These are phyloP conservation scores for Cardamine resedifolia DNA, from an alignment of 345 rosid species.

Conservation along the genomic window DNA sequence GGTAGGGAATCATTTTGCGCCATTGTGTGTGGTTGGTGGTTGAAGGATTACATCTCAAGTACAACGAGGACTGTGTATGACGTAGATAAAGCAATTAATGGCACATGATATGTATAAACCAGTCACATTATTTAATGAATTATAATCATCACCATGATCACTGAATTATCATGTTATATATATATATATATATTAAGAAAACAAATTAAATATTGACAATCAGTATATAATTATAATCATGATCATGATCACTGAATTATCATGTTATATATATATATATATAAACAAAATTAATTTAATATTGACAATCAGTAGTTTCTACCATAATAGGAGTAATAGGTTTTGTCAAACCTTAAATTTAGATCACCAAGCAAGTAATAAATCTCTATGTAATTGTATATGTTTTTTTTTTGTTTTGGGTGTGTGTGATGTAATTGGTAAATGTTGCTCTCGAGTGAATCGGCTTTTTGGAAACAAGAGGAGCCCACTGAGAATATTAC, in stretches of 20 bases:
- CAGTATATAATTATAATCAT: neutral
- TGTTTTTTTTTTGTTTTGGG: neutral
- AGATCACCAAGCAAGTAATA: neutral
- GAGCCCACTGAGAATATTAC: conserved; percentile 28
- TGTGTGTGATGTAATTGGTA: conserved; percentile 24
- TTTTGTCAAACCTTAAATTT: neutral
- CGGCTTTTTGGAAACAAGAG: conserved; percentile 28
- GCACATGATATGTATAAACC: conserved; percentile 16
- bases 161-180: neutral
- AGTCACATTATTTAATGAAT: neutral
- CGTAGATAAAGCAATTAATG: conserved; percentile 21
- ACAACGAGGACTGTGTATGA: conserved; percentile 30
- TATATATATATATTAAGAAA: no score
- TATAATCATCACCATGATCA: neutral
- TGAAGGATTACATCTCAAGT: conserved; percentile 15
- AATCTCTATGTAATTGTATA: neutral
- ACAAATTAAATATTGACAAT: neutral
- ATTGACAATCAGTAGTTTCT: neutral
- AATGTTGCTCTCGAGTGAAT: conserved; percentile 24
- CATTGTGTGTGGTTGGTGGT: conserved; percentile 25
- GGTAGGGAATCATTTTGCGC: conserved; percentile 22
- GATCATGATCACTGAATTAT: neutral
- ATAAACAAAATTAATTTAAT: neutral
- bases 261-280: no score
- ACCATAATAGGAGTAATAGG: neutral